phyloP scores from a whole-genome alignment of 352 stramenopile species.

The Phytophthora tentaculata region DNA sequence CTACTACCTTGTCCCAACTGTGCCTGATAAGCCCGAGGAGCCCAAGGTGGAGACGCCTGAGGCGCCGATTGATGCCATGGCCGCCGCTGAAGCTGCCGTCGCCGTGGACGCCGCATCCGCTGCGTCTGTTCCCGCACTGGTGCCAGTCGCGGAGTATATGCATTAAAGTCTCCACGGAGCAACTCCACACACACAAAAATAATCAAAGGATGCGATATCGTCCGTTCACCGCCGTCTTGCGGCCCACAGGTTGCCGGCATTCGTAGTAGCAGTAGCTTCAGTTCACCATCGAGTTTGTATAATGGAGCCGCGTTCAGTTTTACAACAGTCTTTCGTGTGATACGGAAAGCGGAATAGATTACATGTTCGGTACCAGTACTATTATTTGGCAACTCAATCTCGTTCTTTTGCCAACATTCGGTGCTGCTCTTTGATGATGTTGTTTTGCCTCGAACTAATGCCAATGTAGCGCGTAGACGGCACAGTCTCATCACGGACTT shows the following conservation, averaged over 20 bases:
- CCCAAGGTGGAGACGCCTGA: constrained; percentile 19
- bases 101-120: constrained; percentile 21
- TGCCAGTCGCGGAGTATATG: constrained; percentile 35
- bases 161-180: constrained; percentile 11
- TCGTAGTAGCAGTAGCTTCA: constrained; percentile 33
- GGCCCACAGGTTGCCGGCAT: constrained; percentile 5
- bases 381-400: constrained; percentile 1
- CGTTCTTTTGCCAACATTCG: constrained; percentile 60
- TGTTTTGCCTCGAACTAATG: constrained; percentile 72
- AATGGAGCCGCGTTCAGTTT: constrained; percentile 30
- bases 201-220: constrained; percentile 22
- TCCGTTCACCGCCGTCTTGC: background rate
- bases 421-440: constrained; percentile 82
- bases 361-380: background rate
- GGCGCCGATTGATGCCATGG: constrained; percentile 28
- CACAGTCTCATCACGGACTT: constrained; percentile 60
- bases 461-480: constrained; percentile 78
- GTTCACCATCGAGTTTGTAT: constrained; percentile 28
- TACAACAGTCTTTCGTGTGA: background rate
- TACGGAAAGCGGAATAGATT: constrained; percentile 9
- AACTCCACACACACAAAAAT: background rate
- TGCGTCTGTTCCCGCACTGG: constrained; percentile 22
- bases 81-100: constrained; percentile 29
- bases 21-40: constrained; percentile 22
- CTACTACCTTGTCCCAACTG: constrained; percentile 31